Conservation (phyloP, 345 rosid genomes). For the Eucalyptus brandiana region DNA sequence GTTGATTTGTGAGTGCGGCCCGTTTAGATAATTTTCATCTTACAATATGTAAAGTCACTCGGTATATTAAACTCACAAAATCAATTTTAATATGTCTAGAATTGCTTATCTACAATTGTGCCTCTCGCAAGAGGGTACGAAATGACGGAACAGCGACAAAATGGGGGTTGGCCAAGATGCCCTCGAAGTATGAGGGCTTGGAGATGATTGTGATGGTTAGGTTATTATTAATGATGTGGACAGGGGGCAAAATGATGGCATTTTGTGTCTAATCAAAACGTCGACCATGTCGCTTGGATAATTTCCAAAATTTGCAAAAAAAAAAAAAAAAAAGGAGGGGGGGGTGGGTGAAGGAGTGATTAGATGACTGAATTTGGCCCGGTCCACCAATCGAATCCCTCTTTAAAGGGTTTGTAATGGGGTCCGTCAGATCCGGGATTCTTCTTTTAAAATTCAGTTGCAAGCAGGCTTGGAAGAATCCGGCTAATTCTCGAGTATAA, state of each 20-base stretch:
- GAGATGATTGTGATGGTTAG: background rate
- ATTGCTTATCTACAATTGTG: background rate
- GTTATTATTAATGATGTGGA: background rate
- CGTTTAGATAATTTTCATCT: background rate
- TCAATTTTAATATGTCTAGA: background rate
- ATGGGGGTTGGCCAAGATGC: background rate
- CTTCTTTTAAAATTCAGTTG: background rate
- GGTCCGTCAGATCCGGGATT: background rate
- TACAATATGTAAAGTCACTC: background rate
- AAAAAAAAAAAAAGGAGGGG: rapidly evolving
- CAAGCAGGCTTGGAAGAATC: background rate
- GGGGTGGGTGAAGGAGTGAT: too few species aligned
- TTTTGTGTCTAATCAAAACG: background rate
- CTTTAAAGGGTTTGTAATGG: background rate
- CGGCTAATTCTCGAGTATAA: background rate
- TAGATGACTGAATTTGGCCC: background rate
- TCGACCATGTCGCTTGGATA: background rate
- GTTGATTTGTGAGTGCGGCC: background rate
- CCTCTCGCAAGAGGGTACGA: background rate
- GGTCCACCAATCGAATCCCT: background rate
- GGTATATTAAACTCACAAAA: background rate
- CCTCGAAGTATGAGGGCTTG: background rate
- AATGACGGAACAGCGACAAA: background rate
- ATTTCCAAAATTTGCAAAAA: background rate
- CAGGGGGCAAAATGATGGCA: background rate